Evolutionary conservation across 352 stramenopile species (phyloP).

Genomic region (Globisporangium okanoganense): DNA sequence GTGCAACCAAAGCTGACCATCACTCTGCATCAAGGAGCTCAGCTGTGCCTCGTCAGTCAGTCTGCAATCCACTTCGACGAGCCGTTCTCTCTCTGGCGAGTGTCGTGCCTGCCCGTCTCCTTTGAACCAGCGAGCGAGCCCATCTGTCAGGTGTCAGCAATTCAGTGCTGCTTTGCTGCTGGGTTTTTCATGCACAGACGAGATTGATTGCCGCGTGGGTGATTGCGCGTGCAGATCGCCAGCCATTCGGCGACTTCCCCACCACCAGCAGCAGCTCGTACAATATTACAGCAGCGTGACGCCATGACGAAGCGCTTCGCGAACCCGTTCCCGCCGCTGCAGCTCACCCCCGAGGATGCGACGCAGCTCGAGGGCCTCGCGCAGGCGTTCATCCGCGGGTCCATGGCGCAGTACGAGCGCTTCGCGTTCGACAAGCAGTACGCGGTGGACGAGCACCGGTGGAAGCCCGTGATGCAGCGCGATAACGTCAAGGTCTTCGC

Average conservation of each 20-base stretch:
- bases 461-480: constrained; percentile 8
- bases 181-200: background rate
- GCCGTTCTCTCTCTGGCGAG: background rate
- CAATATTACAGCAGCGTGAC: no score
- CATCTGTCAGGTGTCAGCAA: background rate
- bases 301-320: constrained; percentile 2
- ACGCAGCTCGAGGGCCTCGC: constrained; percentile 9
- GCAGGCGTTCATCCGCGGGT: constrained; percentile 3
- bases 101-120: background rate
- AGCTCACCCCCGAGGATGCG: constrained; percentile 9
- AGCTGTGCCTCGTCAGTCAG: background rate
- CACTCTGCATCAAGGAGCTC: background rate
- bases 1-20: background rate
- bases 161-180: background rate
- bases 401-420: constrained; percentile 13
- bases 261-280: background rate
- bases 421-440: constrained; percentile 5
- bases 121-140: background rate
- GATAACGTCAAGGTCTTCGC: constrained; percentile 6
- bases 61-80: background rate
- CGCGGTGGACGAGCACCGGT: constrained; percentile 8
- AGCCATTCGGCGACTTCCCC: background rate
- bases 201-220: background rate
- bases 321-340: constrained; percentile 14
- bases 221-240: background rate